A percentile compares a stretch with the other conserved stretches of the same genome.
These are phyloP conservation scores for Diaporthe batatas DNA, from an alignment of 2,329 filamentous ascomycete genomes.

Conservation along the genomic window DNA sequence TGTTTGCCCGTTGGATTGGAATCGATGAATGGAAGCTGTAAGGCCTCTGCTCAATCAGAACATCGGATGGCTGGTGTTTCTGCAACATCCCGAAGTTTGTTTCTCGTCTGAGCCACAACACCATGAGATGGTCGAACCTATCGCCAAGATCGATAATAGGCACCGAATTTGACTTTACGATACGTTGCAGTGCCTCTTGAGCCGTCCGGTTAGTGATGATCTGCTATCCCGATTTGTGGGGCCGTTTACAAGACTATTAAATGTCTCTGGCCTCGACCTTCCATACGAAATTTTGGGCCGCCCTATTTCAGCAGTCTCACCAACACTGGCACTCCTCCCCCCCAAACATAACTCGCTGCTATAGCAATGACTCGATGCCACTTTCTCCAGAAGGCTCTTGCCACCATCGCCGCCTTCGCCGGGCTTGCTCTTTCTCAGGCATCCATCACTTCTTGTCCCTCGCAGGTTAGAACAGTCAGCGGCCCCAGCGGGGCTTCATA, in stretches of 20 bases:
- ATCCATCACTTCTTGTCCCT: conserved; percentile 16
- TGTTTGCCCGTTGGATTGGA: conserved; percentile 23
- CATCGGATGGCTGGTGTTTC: conserved; percentile 19
- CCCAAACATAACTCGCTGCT: conserved; percentile 1
- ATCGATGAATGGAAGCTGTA: conserved; percentile 1
- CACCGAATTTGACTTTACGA: conserved; percentile 11
- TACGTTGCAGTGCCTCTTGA: conserved; percentile 1
- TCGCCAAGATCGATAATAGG: conserved; percentile 20
- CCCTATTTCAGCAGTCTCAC: neutral
- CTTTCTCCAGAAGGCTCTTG: conserved; percentile 10
- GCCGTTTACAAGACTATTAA: conserved; percentile 10
- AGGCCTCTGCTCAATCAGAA: conserved; percentile 16
- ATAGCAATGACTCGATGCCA: neutral
- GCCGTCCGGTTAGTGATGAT: neutral
- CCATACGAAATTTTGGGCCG: neutral
- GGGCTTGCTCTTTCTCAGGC: conserved; percentile 12
- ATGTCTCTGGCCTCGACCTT: neutral
- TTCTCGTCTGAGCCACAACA: conserved; percentile 14
- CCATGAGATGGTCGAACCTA: conserved; percentile 31
- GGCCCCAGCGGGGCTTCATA: neutral
- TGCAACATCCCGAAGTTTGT: conserved; percentile 31
- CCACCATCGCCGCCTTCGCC: neutral
- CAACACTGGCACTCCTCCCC: neutral
- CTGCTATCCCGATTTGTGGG: neutral
- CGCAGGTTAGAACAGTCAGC: neutral